Evolutionary conservation across 441 rosid genomes (phyloP).

Genomic region (Pelargonium hybrid): DNA sequence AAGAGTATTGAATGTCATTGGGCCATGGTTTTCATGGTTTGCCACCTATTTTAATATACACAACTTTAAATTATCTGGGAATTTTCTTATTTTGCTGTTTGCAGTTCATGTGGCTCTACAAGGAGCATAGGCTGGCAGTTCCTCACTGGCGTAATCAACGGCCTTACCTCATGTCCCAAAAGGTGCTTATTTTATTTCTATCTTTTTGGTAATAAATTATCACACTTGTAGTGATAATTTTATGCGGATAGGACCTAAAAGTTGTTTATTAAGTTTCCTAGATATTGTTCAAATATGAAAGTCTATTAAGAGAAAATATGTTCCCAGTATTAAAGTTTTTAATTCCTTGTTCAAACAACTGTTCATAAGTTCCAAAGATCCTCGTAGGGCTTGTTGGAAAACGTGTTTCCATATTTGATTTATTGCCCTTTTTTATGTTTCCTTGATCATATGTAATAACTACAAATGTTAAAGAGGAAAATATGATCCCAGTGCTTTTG

Average conservation of each 20-base stretch:
- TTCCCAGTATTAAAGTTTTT: no score
- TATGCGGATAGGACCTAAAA: not conserved
- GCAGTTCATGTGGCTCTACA: conserved; percentile 81
- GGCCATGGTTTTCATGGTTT: not conserved
- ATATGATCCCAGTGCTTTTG: not conserved
- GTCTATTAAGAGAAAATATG: no score
- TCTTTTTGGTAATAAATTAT: not conserved
- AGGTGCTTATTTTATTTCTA: conserved; percentile 34
- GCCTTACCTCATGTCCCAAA: conserved; percentile 61
- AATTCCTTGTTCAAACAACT: not conserved
- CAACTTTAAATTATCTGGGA: conserved; percentile 1
- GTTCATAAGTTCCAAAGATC: not conserved
- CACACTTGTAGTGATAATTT: not conserved
- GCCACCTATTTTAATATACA: not conserved
- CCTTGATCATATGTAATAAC: no score
- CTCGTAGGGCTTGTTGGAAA: not conserved
- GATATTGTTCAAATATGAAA: not conserved
- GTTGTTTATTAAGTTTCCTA: not conserved
- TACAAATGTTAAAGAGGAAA: not conserved
- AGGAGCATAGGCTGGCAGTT: conserved; percentile 62
- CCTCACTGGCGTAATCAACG: conserved; percentile 89
- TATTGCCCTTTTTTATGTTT: not conserved
- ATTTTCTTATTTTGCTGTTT: conserved; percentile 15
- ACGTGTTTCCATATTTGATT: not conserved
- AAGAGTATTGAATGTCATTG: not conserved